A percentile compares a stretch with the other conserved stretches of the same genome.
Evolutionary conservation across 345 rosid genomes (phyloP).

Genomic region (Bruguiera gymnorhiza): DNA sequence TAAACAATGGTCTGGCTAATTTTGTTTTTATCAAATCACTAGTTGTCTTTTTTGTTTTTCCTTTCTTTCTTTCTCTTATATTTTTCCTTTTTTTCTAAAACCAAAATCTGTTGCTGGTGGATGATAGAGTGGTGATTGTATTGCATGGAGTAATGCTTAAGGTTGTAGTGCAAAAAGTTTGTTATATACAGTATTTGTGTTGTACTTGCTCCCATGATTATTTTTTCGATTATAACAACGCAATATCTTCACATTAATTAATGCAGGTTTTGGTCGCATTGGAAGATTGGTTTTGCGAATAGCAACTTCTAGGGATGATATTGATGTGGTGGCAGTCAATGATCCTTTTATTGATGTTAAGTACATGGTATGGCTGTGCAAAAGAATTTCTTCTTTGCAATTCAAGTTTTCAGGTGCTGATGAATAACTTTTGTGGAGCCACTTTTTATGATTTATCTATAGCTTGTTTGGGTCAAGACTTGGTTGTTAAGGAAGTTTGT

Average conservation of each 20-base stretch:
- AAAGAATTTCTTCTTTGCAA: neutral
- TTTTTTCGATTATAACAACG: neutral
- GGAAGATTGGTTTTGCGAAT: constrained; percentile 93
- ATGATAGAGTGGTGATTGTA: no score
- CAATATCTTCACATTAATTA: neutral
- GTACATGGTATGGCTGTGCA: constrained; percentile 66
- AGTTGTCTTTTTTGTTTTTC: neutral
- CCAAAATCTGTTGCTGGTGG: no score
- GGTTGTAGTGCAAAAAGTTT: no score
- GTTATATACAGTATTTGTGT: neutral
- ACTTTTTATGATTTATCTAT: no score
- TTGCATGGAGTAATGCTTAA: no score
- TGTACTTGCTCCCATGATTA: no score
- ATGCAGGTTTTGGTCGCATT: constrained; percentile 94
- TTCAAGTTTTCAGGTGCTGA: neutral
- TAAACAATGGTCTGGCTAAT: neutral
- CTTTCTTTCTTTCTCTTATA: no score
- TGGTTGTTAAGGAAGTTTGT: no score
- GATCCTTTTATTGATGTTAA: constrained; percentile 94
- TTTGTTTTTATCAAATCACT: neutral
- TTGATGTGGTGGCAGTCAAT: constrained; percentile 87
- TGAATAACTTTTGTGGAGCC: no score
- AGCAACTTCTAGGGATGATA: constrained; percentile 84
- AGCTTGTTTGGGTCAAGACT: no score
- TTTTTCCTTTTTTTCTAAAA: no score